Conservation (phyloP, 495 filamentous ascomycete species). For the Penicillium steckii region DNA sequence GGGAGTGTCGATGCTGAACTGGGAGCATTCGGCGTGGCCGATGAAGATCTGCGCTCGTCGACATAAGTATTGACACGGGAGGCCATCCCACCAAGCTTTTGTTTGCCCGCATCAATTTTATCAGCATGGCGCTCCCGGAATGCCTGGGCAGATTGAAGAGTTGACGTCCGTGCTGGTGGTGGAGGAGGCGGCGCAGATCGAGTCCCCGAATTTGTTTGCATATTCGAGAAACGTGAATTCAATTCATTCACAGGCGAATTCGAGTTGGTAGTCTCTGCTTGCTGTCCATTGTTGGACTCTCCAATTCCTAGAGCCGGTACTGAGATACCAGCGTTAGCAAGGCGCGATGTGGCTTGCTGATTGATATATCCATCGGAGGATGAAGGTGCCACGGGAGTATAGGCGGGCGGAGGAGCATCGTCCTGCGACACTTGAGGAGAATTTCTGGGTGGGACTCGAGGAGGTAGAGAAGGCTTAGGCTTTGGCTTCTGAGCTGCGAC, state of each 20-base stretch:
- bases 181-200: slow-evolving; percentile 25
- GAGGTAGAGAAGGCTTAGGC: slow-evolving; percentile 58
- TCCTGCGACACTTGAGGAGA: slow-evolving; percentile 40
- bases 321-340: slow-evolving; percentile 75
- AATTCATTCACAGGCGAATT: slow-evolving; percentile 59
- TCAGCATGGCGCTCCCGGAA: slow-evolving; percentile 63
- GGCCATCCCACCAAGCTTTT: slow-evolving; percentile 53
- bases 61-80: slow-evolving; percentile 37
- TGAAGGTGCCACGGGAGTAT: slow-evolving; percentile 34
- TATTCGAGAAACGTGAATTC: slow-evolving; percentile 63
- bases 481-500: slow-evolving; percentile 35
- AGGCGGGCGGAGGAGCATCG: slow-evolving; percentile 54
- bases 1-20: background rate
- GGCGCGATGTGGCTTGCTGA: slow-evolving; percentile 62
- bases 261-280: background rate
- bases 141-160: slow-evolving; percentile 9
- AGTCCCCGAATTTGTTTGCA: slow-evolving; percentile 38
- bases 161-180: slow-evolving; percentile 50
- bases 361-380: slow-evolving; percentile 54
- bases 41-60: slow-evolving; percentile 31
- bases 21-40: slow-evolving; percentile 25
- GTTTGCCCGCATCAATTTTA: slow-evolving; percentile 64
- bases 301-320: slow-evolving; percentile 82
- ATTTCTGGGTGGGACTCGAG: slow-evolving; percentile 71
- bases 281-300: slow-evolving; percentile 10